Evolutionary conservation across 768 basidiomycete species (phyloP).

Genomic region (Suillus tomentosus): DNA sequence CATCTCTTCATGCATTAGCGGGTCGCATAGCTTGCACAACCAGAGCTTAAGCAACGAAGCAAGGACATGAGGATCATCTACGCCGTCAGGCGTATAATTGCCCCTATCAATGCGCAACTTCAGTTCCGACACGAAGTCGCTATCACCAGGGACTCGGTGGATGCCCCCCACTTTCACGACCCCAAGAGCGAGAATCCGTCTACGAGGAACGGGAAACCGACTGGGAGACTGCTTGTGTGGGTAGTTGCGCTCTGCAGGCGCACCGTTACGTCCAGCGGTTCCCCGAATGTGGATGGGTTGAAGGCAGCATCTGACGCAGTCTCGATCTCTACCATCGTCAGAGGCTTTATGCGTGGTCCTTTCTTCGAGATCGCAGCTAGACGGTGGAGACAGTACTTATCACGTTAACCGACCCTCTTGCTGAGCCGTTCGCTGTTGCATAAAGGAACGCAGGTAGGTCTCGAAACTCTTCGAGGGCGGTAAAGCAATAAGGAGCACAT

Average conservation of each 20-base stretch:
- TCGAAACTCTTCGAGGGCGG: constrained; percentile 94
- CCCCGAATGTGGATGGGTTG: constrained; percentile 92
- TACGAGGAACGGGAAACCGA: constrained; percentile 91
- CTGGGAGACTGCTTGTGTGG: constrained; percentile 80
- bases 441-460: constrained; percentile 77
- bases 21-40: constrained; percentile 89
- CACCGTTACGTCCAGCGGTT: constrained; percentile 83
- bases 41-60: constrained; percentile 91
- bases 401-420: constrained; percentile 78
- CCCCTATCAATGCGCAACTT: constrained; percentile 89
- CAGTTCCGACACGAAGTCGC: constrained; percentile 83
- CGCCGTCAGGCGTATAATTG: constrained; percentile 85
- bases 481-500: constrained; percentile 88
- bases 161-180: constrained; percentile 87
- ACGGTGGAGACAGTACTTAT: constrained; percentile 88
- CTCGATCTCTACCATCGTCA: constrained; percentile 84
- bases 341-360: constrained; percentile 84
- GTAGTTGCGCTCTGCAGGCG: constrained; percentile 81
- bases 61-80: constrained; percentile 89
- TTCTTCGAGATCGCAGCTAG: constrained; percentile 74
- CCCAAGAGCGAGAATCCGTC: constrained; percentile 90
- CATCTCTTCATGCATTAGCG: constrained; percentile 87
- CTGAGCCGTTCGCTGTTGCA: constrained; percentile 65
- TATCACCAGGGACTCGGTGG: constrained; percentile 90
- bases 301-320: constrained; percentile 95